Evolutionary conservation across 1,284 basidiomycete genomes (phyloP).

Genomic region (Tilletia horrida): DNA sequence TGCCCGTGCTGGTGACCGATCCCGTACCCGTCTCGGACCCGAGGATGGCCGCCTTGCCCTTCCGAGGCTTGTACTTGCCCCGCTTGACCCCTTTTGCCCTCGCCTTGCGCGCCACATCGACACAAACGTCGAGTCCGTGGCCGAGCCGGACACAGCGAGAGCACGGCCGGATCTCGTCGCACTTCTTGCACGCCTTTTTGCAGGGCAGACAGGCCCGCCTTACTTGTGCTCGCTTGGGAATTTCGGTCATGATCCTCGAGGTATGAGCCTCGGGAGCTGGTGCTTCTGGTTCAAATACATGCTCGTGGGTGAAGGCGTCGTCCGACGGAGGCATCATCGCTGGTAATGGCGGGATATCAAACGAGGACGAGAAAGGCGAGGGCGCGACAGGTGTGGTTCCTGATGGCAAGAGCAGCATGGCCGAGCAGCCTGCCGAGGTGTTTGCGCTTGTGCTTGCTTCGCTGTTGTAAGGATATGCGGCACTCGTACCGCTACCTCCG

Average conservation of each 20-base stretch:
- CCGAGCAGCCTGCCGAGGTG: background rate
- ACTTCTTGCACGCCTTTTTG: slow-evolving; percentile 85
- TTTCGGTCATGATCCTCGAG: background rate
- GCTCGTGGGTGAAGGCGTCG: background rate
- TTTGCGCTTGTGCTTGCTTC: background rate
- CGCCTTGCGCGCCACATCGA: slow-evolving; percentile 77
- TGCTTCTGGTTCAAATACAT: background rate
- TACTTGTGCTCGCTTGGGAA: slow-evolving; percentile 69
- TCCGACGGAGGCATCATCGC: background rate
- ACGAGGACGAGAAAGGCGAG: too few species aligned
- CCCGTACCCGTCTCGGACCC: background rate
- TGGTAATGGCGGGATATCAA: background rate
- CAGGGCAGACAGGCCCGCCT: slow-evolving; percentile 85
- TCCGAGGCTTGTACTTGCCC: slow-evolving; percentile 74
- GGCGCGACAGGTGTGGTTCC: too few species aligned
- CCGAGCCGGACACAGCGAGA: slow-evolving; percentile 81
- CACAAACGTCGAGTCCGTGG: slow-evolving; percentile 67
- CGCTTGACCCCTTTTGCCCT: slow-evolving; percentile 79
- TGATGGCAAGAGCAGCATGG: too few species aligned
- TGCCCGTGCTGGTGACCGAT: background rate
- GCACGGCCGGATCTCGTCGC: slow-evolving; percentile 79
- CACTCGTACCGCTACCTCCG: background rate
- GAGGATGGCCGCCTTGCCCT: slow-evolving; percentile 50
- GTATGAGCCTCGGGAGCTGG: background rate
- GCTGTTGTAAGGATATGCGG: background rate